Conservation (phyloP, 352 stramenopile genomes). For the Phytophthora pistaciae region DNA sequence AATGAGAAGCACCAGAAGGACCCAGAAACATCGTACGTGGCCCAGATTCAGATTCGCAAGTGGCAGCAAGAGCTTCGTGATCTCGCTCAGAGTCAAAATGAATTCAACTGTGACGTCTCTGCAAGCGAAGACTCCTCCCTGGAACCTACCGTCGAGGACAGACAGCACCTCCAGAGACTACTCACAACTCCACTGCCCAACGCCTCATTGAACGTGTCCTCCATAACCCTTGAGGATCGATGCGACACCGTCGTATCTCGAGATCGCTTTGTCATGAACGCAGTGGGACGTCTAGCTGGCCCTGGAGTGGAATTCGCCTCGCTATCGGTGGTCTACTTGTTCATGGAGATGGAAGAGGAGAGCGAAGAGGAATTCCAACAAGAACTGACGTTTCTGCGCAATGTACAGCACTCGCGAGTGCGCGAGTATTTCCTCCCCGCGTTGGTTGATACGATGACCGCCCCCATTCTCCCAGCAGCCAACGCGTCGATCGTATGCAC, state of each 20-base stretch:
- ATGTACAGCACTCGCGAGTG: conserved; percentile 27
- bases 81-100: conserved; percentile 12
- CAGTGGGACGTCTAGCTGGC: conserved; percentile 12
- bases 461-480: conserved; percentile 25
- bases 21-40: conserved; percentile 4
- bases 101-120: not conserved
- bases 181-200: conserved; percentile 20
- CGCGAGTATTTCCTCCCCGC: conserved; percentile 35
- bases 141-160: conserved; percentile 2
- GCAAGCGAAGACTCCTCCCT: not conserved
- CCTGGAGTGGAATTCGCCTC: conserved; percentile 1
- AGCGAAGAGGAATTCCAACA: conserved; percentile 20
- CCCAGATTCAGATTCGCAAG: not conserved
- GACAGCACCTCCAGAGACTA: conserved; percentile 29
- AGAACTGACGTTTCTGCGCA: conserved; percentile 34
- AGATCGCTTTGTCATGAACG: conserved; percentile 29
- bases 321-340: conserved; percentile 30
- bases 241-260: conserved; percentile 14
- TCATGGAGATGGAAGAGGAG: conserved; percentile 7
- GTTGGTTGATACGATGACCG: conserved; percentile 11
- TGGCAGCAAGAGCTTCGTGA: conserved; percentile 21
- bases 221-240: conserved; percentile 16
- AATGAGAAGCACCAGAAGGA: not conserved
- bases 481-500: conserved; percentile 1
- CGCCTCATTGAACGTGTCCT: conserved; percentile 6